A percentile compares a stretch with the other conserved stretches of the same genome.
Conservation (phyloP, 768 basidiomycete species). For the Kwoniella mangroviensis region DNA sequence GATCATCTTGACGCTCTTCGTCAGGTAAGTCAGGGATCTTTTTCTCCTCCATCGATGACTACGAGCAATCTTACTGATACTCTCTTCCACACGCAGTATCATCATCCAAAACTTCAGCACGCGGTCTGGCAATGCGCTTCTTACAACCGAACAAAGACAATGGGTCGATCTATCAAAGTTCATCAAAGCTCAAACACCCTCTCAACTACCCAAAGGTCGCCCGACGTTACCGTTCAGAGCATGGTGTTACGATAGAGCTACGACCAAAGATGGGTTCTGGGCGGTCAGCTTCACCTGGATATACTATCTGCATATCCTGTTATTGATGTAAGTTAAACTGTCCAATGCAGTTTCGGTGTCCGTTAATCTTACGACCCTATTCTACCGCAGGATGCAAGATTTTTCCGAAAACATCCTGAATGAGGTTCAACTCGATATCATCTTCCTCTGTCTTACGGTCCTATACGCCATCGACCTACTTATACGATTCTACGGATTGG, state of each 20-base stretch:
- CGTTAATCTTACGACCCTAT: background rate
- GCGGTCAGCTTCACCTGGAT: constrained; percentile 74
- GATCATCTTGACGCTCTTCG: constrained; percentile 85
- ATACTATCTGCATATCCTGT: constrained; percentile 79
- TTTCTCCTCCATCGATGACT: background rate
- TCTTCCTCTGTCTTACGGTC: constrained; percentile 74
- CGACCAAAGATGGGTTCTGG: constrained; percentile 94
- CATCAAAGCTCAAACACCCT: constrained; percentile 82
- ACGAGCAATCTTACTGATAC: background rate
- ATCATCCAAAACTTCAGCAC: constrained; percentile 92
- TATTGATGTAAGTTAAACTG: constrained; percentile 65
- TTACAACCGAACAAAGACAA: constrained; percentile 84
- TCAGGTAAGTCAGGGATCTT: constrained; percentile 66
- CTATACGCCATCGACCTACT: constrained; percentile 76
- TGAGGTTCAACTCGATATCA: constrained; percentile 64
- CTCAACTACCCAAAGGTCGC: constrained; percentile 72
- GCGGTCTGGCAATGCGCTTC: constrained; percentile 80
- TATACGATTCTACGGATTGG: constrained; percentile 81
- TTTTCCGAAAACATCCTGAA: constrained; percentile 64
- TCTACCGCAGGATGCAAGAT: constrained; percentile 74
- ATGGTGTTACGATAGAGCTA: constrained; percentile 92
- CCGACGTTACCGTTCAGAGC: constrained; percentile 66
- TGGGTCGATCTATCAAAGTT: constrained; percentile 93
- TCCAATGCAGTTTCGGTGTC: too few species aligned
- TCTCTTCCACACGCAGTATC: constrained; percentile 67